Evolutionary conservation across 2,329 filamentous ascomycete genomes (phyloP).

Genomic region (Apiospora phragmitis): DNA sequence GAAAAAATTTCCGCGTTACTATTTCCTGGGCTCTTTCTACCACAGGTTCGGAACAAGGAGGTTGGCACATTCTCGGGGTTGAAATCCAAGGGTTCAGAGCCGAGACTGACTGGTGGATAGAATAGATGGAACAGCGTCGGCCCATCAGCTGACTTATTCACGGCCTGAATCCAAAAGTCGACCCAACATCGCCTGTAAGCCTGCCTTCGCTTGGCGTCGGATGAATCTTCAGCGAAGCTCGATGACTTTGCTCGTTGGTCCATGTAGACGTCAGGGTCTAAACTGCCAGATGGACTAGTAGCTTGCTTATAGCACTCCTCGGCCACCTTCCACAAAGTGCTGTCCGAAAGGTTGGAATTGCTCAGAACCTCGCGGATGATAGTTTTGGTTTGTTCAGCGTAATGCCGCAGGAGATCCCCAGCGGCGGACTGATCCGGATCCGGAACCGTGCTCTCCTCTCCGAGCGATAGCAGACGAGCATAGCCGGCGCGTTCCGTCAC

Average conservation of each 20-base stretch:
- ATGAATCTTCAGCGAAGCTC: background rate
- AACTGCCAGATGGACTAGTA: background rate
- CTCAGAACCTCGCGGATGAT: background rate
- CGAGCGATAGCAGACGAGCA: background rate
- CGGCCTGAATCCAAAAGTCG: background rate
- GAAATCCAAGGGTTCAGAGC: background rate
- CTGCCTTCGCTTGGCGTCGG: background rate
- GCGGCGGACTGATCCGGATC: background rate
- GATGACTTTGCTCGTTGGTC: background rate
- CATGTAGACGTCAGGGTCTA: background rate
- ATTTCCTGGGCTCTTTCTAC: background rate
- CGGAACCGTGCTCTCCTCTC: background rate
- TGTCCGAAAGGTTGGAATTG: background rate
- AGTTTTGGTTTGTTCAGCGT: background rate
- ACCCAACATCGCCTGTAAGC: background rate
- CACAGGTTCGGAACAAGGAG: background rate
- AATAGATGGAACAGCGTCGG: conserved; percentile 4
- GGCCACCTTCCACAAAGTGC: background rate
- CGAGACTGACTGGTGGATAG: background rate
- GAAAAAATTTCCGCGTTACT: background rate
- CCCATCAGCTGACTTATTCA: background rate
- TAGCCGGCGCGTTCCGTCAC: background rate
- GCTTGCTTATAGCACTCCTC: background rate
- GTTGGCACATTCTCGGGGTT: background rate
- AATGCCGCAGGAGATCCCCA: background rate